Conservation (phyloP, 2,329 filamentous ascomycete species). For the Epichloe baconii region DNA sequence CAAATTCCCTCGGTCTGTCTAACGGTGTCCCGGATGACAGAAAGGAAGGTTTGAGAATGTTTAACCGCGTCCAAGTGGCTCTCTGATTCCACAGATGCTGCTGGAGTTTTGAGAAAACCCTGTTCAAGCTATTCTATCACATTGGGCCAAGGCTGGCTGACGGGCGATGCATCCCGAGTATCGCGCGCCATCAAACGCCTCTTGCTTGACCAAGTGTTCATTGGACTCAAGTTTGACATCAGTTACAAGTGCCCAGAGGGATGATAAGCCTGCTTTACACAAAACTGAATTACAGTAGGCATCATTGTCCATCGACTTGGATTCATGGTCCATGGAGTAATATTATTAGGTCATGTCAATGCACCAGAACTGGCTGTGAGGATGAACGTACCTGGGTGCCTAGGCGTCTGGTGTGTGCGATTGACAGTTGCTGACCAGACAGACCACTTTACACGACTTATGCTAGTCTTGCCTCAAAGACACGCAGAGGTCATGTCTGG, state of each 20-base stretch:
- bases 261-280: background rate
- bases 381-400: too few species aligned
- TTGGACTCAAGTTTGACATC: too few species aligned
- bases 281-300: background rate
- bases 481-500: background rate
- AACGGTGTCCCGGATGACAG: background rate
- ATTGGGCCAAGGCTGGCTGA: background rate
- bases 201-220: background rate
- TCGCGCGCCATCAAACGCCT: background rate
- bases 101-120: too few species aligned
- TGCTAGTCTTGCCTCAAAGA: background rate
- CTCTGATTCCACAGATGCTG: background rate
- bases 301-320: too few species aligned
- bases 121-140: too few species aligned
- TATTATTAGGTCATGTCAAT: too few species aligned
- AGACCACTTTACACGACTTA: too few species aligned
- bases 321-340: too few species aligned
- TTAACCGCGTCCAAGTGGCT: background rate
- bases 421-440: too few species aligned
- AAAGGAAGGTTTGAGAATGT: background rate
- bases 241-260: background rate
- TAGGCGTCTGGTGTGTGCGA: too few species aligned
- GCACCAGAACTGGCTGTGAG: too few species aligned
- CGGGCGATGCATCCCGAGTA: background rate
- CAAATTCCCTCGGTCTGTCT: background rate